Evolutionary conservation across 305 asterid species (phyloP).

Genomic region (Rubia balearica): DNA sequence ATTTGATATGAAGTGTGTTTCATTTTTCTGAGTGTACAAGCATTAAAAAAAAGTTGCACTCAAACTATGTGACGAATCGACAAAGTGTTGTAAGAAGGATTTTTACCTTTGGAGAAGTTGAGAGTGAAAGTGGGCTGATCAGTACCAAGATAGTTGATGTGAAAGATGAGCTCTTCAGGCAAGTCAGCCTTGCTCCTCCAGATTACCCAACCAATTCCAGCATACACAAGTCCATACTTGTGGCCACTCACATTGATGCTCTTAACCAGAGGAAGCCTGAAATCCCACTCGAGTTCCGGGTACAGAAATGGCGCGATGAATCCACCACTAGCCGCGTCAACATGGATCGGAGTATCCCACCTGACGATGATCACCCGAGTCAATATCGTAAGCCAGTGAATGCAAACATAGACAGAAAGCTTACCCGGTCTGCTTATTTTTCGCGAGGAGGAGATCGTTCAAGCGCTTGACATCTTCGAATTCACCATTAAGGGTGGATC

Average conservation of each 20-base stretch:
- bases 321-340: constrained; percentile 3
- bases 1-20: no score
- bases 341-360: constrained; percentile 7
- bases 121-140: constrained; percentile 2
- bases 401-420: neutral
- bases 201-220: constrained; percentile 5
- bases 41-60: neutral
- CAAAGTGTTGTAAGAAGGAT: neutral
- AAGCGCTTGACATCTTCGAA: constrained; percentile 7
- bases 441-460: neutral
- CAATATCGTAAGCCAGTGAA: no score
- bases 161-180: constrained; percentile 3
- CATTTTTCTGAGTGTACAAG: no score
- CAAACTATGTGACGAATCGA: no score
- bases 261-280: constrained; percentile 5
- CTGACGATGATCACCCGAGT: neutral
- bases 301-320: neutral
- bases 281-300: constrained; percentile 4
- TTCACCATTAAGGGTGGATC: constrained; percentile 4
- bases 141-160: neutral
- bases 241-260: constrained; percentile 4
- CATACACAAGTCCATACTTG: constrained; percentile 3
- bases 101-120: constrained; percentile 2
- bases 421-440: neutral
- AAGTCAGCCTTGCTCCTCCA: constrained; percentile 4